Base-by-base conservation (phyloP, 148 eudicot species). In the Dysphania ambrosioides region DNA sequence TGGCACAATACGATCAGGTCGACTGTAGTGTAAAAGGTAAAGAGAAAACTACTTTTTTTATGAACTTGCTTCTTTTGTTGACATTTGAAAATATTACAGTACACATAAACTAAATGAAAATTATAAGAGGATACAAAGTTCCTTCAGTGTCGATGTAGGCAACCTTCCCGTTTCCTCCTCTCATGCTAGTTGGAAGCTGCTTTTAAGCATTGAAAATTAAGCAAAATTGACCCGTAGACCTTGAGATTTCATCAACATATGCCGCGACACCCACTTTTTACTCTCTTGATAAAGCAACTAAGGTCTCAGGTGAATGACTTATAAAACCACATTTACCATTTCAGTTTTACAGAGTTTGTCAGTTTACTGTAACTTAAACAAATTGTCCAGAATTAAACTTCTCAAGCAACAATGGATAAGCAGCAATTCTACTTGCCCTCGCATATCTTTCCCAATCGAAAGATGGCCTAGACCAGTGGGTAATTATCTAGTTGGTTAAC, bases 71-170 rank as follows among this genome's bases (percentile, higher is more conserved):
- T 31, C 16, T 23, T 60, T 63, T 62, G 23, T 13, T 44, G n/a
- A 8, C 40, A 0, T 68, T 7, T 40, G 3, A 34, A 5, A 56
- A 2, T 18, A 18, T 38, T n/a, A 4, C 53, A 11, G 51, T 41
- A 56, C 60, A 68, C 23, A 8, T 53, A 81, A 49, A 70, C 19
- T 57, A 66, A 47, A 61, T 13, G 57, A 72, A 73, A 59, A 59
- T 23, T 70, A 23, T 12, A 27, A 44, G 69, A 85, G 97, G 96
- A 95, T 90, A 95, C 99, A 95, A 95, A 29, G 99, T 95, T 84
- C 98, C 98, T 82, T 95, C 98, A 55, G 96, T 92, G 70, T 95
- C 98, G 75, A 95, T 88, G 81, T 92, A 95, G 34, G 98, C 98
- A 47, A 95, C 98, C 77, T 95, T 95, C 73, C 98, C 98, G 71